Percentiles rank a stretch among this genome's conserved stretches.
Conservation (phyloP, 2,329 filamentous ascomycete species). For the Aspergillus oerlinghausenensis region DNA sequence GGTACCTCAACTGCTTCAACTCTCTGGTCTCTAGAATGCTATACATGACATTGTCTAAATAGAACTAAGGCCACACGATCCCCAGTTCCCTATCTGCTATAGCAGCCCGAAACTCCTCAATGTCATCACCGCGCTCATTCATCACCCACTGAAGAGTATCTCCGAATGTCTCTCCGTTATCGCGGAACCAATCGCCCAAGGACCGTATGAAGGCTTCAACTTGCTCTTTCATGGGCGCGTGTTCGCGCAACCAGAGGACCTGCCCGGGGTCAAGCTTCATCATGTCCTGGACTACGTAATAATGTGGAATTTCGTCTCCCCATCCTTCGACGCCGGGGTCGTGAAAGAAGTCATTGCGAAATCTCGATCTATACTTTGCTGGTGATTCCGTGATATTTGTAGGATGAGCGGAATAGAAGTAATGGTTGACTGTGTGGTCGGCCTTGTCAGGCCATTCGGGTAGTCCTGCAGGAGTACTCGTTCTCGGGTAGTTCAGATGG, state of each 20-base stretch:
- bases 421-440: slow-evolving; percentile 11
- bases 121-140: slow-evolving; percentile 50
- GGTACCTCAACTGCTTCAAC: neutral
- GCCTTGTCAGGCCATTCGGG: slow-evolving; percentile 7
- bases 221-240: slow-evolving; percentile 53
- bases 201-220: slow-evolving; percentile 52
- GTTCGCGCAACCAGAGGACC: slow-evolving; percentile 53
- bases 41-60: neutral
- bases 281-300: slow-evolving; percentile 62
- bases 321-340: slow-evolving; percentile 57
- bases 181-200: slow-evolving; percentile 58
- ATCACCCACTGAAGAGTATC: slow-evolving; percentile 57
- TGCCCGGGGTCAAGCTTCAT: slow-evolving; percentile 60
- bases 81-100: slow-evolving; percentile 30
- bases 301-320: slow-evolving; percentile 61
- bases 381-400: slow-evolving; percentile 16
- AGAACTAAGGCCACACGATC: slow-evolving; percentile 19
- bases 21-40: neutral
- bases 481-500: slow-evolving; percentile 46
- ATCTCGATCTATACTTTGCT: slow-evolving; percentile 43
- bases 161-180: slow-evolving; percentile 59
- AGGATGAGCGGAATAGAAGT: slow-evolving; percentile 22
- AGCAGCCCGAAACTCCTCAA: slow-evolving; percentile 35
- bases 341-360: slow-evolving; percentile 45
- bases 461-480: slow-evolving; percentile 2